phyloP scores from a whole-genome alignment of 2,329 filamentous ascomycete genomes.

The Aureobasidium sp. region DNA sequence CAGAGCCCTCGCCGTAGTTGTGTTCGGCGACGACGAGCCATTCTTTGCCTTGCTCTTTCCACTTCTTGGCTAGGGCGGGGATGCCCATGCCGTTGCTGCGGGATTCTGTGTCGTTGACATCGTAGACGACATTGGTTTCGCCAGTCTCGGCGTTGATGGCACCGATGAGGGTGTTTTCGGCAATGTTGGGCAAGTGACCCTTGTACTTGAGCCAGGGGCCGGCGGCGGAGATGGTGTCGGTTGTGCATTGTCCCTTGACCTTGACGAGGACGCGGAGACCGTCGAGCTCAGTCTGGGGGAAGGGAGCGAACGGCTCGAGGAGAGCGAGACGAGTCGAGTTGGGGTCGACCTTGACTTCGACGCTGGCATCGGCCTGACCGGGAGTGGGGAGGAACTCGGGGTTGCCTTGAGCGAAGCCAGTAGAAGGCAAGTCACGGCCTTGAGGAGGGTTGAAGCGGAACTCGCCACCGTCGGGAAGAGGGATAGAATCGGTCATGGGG shows the following conservation, averaged over 20 bases:
- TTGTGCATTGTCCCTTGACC: constrained; percentile 95
- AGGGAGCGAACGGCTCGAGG: constrained; percentile 82
- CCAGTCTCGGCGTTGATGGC: constrained; percentile 87
- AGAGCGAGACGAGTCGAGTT: constrained; percentile 85
- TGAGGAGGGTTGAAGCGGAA: constrained; percentile 79
- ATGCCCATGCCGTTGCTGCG: constrained; percentile 50
- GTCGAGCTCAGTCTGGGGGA: constrained; percentile 67
- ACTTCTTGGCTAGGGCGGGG: constrained; percentile 76
- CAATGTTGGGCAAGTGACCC: constrained; percentile 96
- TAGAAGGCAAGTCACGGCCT: constrained; percentile 54
- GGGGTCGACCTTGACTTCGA: constrained; percentile 71
- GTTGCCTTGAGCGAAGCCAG: constrained; percentile 77
- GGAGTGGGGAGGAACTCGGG: constrained; percentile 65
- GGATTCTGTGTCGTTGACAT: constrained; percentile 65
- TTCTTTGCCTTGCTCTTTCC: constrained; percentile 66
- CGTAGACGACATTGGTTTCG: constrained; percentile 88
- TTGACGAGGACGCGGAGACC: constrained; percentile 87
- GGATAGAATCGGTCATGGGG: constrained; percentile 79
- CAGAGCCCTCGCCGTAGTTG: constrained; percentile 91
- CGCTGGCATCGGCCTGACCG: constrained; percentile 62
- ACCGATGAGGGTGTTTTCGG: constrained; percentile 92
- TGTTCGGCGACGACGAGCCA: constrained; percentile 97
- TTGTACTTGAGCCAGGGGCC: constrained; percentile 99
- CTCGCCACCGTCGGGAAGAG: constrained; percentile 64
- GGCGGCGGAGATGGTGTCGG: constrained; percentile 94